Percentiles rank a stretch among this genome's conserved stretches.
Evolutionary conservation across 75 land plant species (phyloP).

Genomic region (Isoetes taiwanensis): DNA sequence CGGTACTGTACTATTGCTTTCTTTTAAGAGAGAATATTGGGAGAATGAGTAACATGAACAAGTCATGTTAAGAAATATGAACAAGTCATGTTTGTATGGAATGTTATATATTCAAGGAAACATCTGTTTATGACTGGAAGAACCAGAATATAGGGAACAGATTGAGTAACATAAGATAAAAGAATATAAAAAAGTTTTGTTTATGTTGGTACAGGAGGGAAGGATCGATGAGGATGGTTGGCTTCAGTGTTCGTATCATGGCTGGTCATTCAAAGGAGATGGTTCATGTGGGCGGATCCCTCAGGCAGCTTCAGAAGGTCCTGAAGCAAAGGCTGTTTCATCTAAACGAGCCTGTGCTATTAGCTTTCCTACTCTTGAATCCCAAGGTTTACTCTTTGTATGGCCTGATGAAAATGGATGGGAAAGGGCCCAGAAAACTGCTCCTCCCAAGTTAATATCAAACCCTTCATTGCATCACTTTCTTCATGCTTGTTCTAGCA

Average conservation of each 20-base stretch:
- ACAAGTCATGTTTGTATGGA: too few species aligned
- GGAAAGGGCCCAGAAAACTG: slow-evolving; percentile 53
- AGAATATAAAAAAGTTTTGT: too few species aligned
- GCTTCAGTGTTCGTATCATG: slow-evolving; percentile 96
- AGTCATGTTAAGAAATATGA: too few species aligned
- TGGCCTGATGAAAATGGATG: slow-evolving; percentile 98
- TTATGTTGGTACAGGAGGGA: slow-evolving; percentile 92
- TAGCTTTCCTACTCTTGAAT: slow-evolving; percentile 59
- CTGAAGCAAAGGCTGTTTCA: slow-evolving; percentile 63
- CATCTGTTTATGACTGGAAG: background rate
- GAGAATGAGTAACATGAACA: too few species aligned
- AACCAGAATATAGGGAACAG: background rate
- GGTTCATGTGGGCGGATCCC: slow-evolving; percentile 81
- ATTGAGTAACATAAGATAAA: background rate
- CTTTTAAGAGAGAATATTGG: too few species aligned
- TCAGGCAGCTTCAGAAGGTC: slow-evolving; percentile 76
- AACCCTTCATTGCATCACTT: background rate
- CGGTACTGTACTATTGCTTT: too few species aligned
- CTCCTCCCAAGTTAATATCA: slow-evolving; percentile 59
- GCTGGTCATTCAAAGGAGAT: slow-evolving; percentile 83
- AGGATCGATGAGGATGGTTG: slow-evolving; percentile 86
- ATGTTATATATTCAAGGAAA: background rate
- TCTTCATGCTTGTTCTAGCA: background rate
- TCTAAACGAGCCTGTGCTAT: slow-evolving; percentile 78
- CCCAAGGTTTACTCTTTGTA: slow-evolving; percentile 91